These are phyloP conservation scores for Biscutella auriculata DNA, from an alignment of 441 rosid species.

Conservation along the genomic window DNA sequence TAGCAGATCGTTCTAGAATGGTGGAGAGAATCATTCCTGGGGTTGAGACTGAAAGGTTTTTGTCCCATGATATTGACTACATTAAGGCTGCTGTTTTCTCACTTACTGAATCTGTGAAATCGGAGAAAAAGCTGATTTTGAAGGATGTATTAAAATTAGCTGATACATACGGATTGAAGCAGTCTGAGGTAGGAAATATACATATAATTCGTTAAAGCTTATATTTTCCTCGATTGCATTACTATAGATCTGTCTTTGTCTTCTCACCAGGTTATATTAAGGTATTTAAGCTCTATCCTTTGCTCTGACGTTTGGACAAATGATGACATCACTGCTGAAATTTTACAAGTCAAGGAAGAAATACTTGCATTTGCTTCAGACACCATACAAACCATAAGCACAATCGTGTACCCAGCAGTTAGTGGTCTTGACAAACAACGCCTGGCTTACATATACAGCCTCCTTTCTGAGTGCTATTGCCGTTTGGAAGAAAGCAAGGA, in stretches of 20 bases:
- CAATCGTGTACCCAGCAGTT: slow-evolving; percentile 63
- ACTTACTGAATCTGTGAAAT: slow-evolving; percentile 55
- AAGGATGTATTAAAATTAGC: slow-evolving; percentile 57
- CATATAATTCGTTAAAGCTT: neutral
- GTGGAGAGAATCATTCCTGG: slow-evolving; percentile 85
- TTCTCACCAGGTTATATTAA: slow-evolving; percentile 50
- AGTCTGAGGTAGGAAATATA: slow-evolving; percentile 43
- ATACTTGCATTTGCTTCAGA: slow-evolving; percentile 48
- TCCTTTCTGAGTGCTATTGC: slow-evolving; percentile 70
- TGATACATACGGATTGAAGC: slow-evolving; percentile 54
- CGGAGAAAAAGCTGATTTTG: slow-evolving; percentile 71
- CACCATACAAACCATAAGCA: slow-evolving; percentile 51
- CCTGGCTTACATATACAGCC: slow-evolving; percentile 61
- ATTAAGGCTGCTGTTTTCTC: slow-evolving; percentile 47
- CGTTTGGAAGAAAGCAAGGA: slow-evolving; percentile 43
- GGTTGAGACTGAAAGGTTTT: slow-evolving; percentile 71
- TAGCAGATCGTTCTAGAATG: slow-evolving; percentile 72
- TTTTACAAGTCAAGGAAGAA: slow-evolving; percentile 56
- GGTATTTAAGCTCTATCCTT: slow-evolving; percentile 55
- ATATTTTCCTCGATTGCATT: neutral
- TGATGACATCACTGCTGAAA: slow-evolving; percentile 66
- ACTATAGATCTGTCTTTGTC: slow-evolving; percentile 5
- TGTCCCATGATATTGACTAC: slow-evolving; percentile 65
- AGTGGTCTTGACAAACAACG: slow-evolving; percentile 82
- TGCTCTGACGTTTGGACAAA: slow-evolving; percentile 73